A percentile compares a stretch with the other conserved stretches of the same genome.
These are phyloP conservation scores for Podospora pseudocomata DNA, from an alignment of 495 filamentous ascomycete genomes.

Conservation along the genomic window DNA sequence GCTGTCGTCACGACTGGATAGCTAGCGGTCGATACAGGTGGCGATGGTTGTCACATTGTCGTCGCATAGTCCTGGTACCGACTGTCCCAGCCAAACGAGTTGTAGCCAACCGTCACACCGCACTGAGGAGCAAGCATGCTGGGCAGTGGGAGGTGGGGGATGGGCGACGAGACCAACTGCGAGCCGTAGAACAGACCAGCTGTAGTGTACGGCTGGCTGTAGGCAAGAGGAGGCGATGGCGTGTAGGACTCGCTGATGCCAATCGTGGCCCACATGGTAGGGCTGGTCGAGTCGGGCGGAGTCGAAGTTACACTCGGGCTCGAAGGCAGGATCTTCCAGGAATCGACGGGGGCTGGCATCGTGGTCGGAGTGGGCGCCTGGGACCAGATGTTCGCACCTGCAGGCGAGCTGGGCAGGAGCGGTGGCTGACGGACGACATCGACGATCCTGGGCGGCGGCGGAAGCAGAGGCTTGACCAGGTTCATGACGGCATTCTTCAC, in stretches of 20 bases:
- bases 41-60: constrained; percentile 59
- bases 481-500: constrained; percentile 84
- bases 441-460: constrained; percentile 87
- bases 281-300: constrained; percentile 59
- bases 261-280: constrained; percentile 79
- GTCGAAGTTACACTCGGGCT: constrained; percentile 70
- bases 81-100: constrained; percentile 70
- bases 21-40: constrained; percentile 34
- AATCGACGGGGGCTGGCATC: constrained; percentile 69
- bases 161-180: constrained; percentile 60
- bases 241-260: constrained; percentile 62
- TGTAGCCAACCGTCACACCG: constrained; percentile 70
- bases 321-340: constrained; percentile 91
- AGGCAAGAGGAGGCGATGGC: constrained; percentile 72
- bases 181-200: constrained; percentile 60
- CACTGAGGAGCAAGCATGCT: constrained; percentile 87
- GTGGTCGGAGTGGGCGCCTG: constrained; percentile 50
- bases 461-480: constrained; percentile 83
- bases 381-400: constrained; percentile 76
- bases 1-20: constrained; percentile 41
- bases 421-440: constrained; percentile 84
- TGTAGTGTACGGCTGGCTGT: constrained; percentile 73
- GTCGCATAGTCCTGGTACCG: constrained; percentile 59
- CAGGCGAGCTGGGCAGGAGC: constrained; percentile 82
- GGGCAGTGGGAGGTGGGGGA: constrained; percentile 78